phyloP scores from a whole-genome alignment of 148 eudicot species.

The Persicaria maculosa region DNA sequence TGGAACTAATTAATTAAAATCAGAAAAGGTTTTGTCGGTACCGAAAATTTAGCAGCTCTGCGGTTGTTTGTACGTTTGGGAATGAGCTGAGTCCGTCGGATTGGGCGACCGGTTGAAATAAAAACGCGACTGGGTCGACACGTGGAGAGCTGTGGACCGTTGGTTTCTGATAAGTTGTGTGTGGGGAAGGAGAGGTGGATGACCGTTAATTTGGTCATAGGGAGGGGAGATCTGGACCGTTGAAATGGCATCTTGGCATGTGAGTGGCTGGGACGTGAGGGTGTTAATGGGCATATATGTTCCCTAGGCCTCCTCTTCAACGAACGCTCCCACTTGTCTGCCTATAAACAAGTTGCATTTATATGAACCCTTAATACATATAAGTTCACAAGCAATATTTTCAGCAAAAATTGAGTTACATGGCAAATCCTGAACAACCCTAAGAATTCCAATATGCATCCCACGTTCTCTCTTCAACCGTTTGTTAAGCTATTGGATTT shows the following conservation, averaged over 20 bases:
- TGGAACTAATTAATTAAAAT: not conserved
- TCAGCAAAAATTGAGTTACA: no score
- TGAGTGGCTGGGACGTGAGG: not conserved
- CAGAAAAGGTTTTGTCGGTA: not conserved
- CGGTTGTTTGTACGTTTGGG: not conserved
- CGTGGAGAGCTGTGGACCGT: not conserved
- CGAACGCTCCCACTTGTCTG: no score
- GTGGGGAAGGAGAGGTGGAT: not conserved
- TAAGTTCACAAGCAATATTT: no score
- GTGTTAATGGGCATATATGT: not conserved
- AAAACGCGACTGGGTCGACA: not conserved
- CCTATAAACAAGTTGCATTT: no score
- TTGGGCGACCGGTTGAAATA: not conserved
- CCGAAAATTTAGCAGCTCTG: not conserved
- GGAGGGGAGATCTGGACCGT: not conserved
- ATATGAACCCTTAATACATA: no score
- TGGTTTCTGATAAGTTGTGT: not conserved
- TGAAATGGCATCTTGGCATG: not conserved
- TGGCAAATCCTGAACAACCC: no score
- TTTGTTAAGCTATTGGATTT: no score
- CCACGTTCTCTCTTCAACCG: no score
- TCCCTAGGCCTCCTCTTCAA: not conserved
- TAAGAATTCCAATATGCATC: no score
- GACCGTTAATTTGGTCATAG: not conserved
- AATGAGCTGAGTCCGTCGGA: not conserved